These are phyloP conservation scores for Hortiboletus flavorubellus DNA, from an alignment of 768 basidiomycete genomes.

Conservation along the genomic window DNA sequence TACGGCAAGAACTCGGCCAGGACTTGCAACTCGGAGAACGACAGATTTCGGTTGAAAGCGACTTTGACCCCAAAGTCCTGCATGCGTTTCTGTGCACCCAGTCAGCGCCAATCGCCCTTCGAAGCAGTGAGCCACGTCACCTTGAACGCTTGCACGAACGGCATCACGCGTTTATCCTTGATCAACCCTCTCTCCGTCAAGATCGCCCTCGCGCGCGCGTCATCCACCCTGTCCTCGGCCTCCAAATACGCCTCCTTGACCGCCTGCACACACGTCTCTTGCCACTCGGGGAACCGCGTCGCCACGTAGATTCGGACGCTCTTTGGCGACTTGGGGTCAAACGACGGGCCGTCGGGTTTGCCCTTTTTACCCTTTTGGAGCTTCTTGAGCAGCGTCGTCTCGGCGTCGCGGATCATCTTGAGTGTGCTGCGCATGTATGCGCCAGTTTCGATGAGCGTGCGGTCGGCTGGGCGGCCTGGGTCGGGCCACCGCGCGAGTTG, in stretches of 20 bases:
- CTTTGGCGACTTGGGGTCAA: constrained; percentile 85
- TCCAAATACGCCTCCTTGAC: constrained; percentile 66
- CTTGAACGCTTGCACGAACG: constrained; percentile 92
- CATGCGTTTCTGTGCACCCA: constrained; percentile 69
- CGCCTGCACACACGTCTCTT: constrained; percentile 74
- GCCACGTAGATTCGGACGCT: constrained; percentile 89
- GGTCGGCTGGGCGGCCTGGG: constrained; percentile 56
- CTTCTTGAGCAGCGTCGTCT: constrained; percentile 74
- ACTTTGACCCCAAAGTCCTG: constrained; percentile 66
- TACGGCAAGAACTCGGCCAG: constrained; percentile 72
- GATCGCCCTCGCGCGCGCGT: constrained; percentile 67
- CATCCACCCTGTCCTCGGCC: constrained; percentile 68
- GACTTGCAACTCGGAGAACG: constrained; percentile 79
- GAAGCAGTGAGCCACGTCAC: constrained; percentile 38
- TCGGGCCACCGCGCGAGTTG: constrained; percentile 86
- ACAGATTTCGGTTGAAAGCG: constrained; percentile 79
- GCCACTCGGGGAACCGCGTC: constrained; percentile 90
- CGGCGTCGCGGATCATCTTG: constrained; percentile 89
- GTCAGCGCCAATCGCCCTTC: background rate
- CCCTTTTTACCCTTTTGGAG: constrained; percentile 73
- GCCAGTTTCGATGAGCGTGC: constrained; percentile 64
- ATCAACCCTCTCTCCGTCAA: constrained; percentile 73
- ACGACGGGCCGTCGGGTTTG: constrained; percentile 45
- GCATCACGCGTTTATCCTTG: constrained; percentile 96
- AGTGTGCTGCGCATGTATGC: constrained; percentile 88